Evolutionary conservation across 331 rosid species (phyloP).

Genomic region (Phaseolus coccineus): DNA sequence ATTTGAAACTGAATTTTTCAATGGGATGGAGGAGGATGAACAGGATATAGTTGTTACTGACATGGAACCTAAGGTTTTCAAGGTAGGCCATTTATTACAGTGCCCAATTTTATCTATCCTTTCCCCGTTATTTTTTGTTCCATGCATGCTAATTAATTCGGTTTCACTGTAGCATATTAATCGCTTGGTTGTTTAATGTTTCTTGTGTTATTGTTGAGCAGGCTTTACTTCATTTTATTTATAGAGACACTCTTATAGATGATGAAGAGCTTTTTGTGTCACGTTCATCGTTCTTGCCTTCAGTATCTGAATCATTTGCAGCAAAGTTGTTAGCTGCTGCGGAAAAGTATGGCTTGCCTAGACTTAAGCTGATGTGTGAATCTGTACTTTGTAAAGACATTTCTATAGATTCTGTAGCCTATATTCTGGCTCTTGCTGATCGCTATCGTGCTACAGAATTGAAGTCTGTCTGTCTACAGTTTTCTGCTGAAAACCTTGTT

Average conservation of each 20-base stretch:
- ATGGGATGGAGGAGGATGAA: constrained; percentile 64
- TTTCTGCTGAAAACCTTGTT: constrained; percentile 89
- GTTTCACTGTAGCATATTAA: constrained; percentile 9
- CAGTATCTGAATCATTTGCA: constrained; percentile 72
- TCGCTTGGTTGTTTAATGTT: constrained; percentile 45
- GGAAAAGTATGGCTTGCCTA: constrained; percentile 78
- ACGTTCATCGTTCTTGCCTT: constrained; percentile 67
- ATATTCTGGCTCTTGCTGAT: constrained; percentile 90
- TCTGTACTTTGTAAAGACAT: constrained; percentile 91
- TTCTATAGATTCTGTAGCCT: constrained; percentile 84
- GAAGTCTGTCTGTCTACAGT: constrained; percentile 86
- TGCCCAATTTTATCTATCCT: neutral
- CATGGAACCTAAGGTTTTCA: constrained; percentile 89
- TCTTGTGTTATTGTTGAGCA: constrained; percentile 55
- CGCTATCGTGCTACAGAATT: constrained; percentile 77
- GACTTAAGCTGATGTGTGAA: constrained; percentile 91
- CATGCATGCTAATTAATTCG: constrained; percentile 4
- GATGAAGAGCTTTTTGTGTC: constrained; percentile 72
- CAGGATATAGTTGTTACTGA: constrained; percentile 68
- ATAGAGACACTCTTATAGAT: constrained; percentile 79
- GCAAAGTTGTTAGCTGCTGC: constrained; percentile 94
- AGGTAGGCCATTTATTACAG: constrained; percentile 57
- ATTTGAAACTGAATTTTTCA: constrained; percentile 70
- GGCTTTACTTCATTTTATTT: constrained; percentile 92
- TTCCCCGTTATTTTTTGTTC: constrained; percentile 27